phyloP scores from a whole-genome alignment of 495 filamentous ascomycete genomes.

The Neurospora africana region DNA sequence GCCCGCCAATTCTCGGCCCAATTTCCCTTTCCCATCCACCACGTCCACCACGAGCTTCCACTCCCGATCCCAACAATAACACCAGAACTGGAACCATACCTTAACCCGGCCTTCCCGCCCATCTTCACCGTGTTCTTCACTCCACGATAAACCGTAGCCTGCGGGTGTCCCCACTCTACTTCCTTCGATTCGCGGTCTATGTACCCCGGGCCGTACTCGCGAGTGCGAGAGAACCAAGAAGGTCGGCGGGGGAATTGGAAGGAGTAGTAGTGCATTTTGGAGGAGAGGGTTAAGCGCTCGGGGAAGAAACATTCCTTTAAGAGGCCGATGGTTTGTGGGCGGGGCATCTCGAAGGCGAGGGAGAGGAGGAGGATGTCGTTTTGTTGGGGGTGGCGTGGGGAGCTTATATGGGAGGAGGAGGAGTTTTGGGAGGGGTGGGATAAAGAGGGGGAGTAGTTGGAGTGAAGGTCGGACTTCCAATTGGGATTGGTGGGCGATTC shows the following conservation, averaged over 20 bases:
- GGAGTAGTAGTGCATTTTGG: constrained; percentile 45
- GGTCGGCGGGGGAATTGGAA: constrained; percentile 27
- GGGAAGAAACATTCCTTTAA: constrained; percentile 42
- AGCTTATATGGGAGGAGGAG: neutral
- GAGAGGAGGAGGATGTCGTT: constrained; percentile 37
- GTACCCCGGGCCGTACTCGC: constrained; percentile 11
- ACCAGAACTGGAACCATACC: constrained; percentile 15
- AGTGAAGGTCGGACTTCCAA: neutral
- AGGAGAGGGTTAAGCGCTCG: constrained; percentile 40
- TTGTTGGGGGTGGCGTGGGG: constrained; percentile 11
- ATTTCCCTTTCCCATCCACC: neutral
- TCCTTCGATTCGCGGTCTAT: constrained; percentile 30
- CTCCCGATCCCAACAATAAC: neutral
- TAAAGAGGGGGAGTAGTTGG: neutral
- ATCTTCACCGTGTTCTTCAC: constrained; percentile 35
- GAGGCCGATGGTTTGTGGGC: constrained; percentile 31
- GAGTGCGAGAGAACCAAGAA: neutral
- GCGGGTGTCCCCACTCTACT: constrained; percentile 43
- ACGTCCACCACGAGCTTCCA: neutral
- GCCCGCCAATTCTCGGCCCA: neutral
- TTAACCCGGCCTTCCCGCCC: constrained; percentile 34
- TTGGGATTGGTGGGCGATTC: neutral
- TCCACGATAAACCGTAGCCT: constrained; percentile 39
- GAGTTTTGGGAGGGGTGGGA: neutral
- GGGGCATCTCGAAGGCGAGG: constrained; percentile 45